These are phyloP conservation scores for Hypericum androsaemum DNA, from an alignment of 345 rosid species.

Conservation along the genomic window DNA sequence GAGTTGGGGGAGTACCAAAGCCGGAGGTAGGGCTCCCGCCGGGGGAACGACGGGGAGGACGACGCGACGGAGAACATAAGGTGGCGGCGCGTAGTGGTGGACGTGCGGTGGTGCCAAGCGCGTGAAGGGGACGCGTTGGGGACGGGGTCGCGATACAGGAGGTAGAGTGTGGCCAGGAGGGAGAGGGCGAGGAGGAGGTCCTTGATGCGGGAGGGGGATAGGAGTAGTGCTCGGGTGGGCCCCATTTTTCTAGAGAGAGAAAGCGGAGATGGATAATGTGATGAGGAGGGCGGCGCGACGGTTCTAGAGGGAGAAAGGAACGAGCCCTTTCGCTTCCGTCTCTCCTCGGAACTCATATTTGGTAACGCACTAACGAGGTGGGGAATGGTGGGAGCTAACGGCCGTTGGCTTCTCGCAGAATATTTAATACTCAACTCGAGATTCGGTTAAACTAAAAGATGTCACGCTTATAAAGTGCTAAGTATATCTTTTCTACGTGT, in stretches of 20 bases:
- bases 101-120: background rate
- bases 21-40: constrained; percentile 52
- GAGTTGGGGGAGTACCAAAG: constrained; percentile 58
- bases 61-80: constrained; percentile 70
- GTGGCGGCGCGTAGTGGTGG: constrained; percentile 35
- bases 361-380: too few species aligned
- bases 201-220: constrained; percentile 37
- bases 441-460: too few species aligned
- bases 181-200: constrained; percentile 38
- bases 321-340: too few species aligned
- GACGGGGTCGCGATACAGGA: constrained; percentile 26
- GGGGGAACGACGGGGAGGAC: constrained; percentile 46
- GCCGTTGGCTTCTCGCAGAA: too few species aligned
- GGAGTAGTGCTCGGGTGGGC: constrained; percentile 1
- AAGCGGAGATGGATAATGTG: too few species aligned
- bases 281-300: background rate
- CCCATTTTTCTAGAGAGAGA: background rate
- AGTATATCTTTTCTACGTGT: too few species aligned
- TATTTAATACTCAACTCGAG: too few species aligned
- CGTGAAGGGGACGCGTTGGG: background rate
- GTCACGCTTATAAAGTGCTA: too few species aligned
- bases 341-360: too few species aligned
- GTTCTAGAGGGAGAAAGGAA: background rate
- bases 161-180: constrained; percentile 33
- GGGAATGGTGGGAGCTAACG: too few species aligned